phyloP scores from a whole-genome alignment of 495 filamentous ascomycete species.

The Lepidopterella palustris region DNA sequence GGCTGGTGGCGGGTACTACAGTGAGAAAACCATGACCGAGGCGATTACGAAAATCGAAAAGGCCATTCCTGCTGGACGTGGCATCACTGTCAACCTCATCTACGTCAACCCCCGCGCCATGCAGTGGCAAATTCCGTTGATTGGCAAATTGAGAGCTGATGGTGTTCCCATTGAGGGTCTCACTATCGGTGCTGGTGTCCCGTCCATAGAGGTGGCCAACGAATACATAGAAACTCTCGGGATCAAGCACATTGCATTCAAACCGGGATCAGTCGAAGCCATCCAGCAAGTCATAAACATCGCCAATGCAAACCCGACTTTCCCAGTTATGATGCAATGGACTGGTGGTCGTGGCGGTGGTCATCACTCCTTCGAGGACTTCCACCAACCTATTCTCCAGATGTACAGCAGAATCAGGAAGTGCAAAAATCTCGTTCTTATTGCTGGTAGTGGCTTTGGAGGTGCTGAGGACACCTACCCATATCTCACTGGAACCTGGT shows the following conservation, averaged over 20 bases:
- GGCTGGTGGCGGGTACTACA: slow-evolving; percentile 88
- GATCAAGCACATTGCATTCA: slow-evolving; percentile 91
- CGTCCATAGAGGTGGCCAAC: slow-evolving; percentile 86
- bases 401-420: slow-evolving; percentile 83
- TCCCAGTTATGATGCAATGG: slow-evolving; percentile 90
- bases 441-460: slow-evolving; percentile 90
- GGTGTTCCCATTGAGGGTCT: slow-evolving; percentile 92
- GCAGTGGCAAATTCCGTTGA: slow-evolving; percentile 93
- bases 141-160: slow-evolving; percentile 74
- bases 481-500: slow-evolving; percentile 85
- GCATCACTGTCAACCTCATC: slow-evolving; percentile 90
- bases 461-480: slow-evolving; percentile 88
- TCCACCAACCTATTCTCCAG: slow-evolving; percentile 85
- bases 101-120: slow-evolving; percentile 95
- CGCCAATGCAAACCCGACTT: slow-evolving; percentile 80
- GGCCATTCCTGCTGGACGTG: slow-evolving; percentile 79
- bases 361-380: slow-evolving; percentile 93
- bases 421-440: slow-evolving; percentile 75
- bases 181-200: slow-evolving; percentile 90
- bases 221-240: slow-evolving; percentile 93
- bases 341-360: slow-evolving; percentile 91
- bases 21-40: slow-evolving; percentile 79
- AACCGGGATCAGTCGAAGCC: slow-evolving; percentile 82
- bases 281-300: slow-evolving; percentile 90
- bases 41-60: slow-evolving; percentile 87